phyloP scores from a whole-genome alignment of 1,284 basidiomycete genomes.

The Austroboletus rostrupii region DNA sequence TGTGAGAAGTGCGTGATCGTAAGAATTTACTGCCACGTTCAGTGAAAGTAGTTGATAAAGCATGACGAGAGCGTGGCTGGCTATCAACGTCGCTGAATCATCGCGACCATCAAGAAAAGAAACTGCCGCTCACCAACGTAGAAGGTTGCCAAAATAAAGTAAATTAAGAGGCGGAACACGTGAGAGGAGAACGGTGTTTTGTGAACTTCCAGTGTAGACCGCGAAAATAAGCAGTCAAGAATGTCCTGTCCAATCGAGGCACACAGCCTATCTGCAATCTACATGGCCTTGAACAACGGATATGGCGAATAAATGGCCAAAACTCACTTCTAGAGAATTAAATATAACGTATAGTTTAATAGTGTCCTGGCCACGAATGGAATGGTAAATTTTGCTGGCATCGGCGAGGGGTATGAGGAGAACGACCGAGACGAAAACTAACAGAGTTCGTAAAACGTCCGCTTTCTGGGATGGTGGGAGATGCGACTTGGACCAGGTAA shows the following conservation, averaged over 20 bases:
- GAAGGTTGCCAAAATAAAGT: constrained; percentile 78
- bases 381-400: constrained; percentile 98
- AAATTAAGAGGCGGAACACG: constrained; percentile 76
- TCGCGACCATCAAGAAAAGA: background rate
- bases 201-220: constrained; percentile 77
- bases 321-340: constrained; percentile 87
- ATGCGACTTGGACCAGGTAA: constrained; percentile 47
- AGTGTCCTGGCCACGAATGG: constrained; percentile 96
- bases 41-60: constrained; percentile 94
- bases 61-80: constrained; percentile 90
- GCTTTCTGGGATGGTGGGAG: constrained; percentile 88
- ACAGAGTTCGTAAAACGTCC: constrained; percentile 78
- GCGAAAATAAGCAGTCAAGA: constrained; percentile 92
- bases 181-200: constrained; percentile 54
- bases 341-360: constrained; percentile 99
- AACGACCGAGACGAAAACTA: constrained; percentile 74
- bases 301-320: background rate
- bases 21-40: constrained; percentile 98
- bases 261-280: constrained; percentile 95
- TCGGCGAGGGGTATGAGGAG: constrained; percentile 85
- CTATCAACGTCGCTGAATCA: constrained; percentile 39
- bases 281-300: background rate
- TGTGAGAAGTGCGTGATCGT: constrained; percentile 93
- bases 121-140: constrained; percentile 69
- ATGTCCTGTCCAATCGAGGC: constrained; percentile 98